A percentile compares a stretch with the other conserved stretches of the same genome.
These are phyloP conservation scores for Gymnopilus junonius DNA, from an alignment of 768 basidiomycete genomes.

Conservation along the genomic window DNA sequence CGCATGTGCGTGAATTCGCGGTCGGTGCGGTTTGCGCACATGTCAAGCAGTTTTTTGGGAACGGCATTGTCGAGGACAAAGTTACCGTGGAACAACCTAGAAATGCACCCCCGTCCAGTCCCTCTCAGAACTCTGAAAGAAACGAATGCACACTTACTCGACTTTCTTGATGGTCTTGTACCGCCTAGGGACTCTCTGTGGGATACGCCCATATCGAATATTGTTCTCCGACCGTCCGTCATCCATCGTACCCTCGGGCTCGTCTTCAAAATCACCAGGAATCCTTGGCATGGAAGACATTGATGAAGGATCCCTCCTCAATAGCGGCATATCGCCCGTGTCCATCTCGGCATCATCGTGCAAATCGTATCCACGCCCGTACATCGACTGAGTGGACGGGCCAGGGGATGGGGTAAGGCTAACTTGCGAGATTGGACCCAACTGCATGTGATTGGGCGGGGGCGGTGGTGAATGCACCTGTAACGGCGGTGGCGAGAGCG, in stretches of 20 bases:
- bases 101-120: too few relatives aligned
- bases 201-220: conserved; percentile 89
- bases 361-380: conserved; percentile 38
- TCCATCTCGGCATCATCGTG: conserved; percentile 53
- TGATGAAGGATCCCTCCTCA: conserved; percentile 49
- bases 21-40: conserved; percentile 76
- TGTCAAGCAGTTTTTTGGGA: conserved; percentile 87
- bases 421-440: neutral
- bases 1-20: conserved; percentile 97
- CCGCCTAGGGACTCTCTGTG: conserved; percentile 85
- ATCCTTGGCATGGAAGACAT: conserved; percentile 30
- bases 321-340: conserved; percentile 69
- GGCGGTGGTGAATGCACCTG: conserved; percentile 15
- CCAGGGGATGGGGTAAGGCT: conserved; percentile 12
- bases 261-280: conserved; percentile 50
- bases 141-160: conserved; percentile 54
- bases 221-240: conserved; percentile 47
- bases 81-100: conserved; percentile 87
- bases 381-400: conserved; percentile 10
- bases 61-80: conserved; percentile 91
- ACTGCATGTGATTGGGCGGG: conserved; percentile 1
- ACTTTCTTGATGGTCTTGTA: conserved; percentile 96
- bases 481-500: conserved; percentile 23
- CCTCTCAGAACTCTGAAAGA: too few relatives aligned
- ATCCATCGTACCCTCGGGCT: conserved; percentile 22